phyloP scores from a whole-genome alignment of 2,329 filamentous ascomycete species.

The Alternaria infectoria region DNA sequence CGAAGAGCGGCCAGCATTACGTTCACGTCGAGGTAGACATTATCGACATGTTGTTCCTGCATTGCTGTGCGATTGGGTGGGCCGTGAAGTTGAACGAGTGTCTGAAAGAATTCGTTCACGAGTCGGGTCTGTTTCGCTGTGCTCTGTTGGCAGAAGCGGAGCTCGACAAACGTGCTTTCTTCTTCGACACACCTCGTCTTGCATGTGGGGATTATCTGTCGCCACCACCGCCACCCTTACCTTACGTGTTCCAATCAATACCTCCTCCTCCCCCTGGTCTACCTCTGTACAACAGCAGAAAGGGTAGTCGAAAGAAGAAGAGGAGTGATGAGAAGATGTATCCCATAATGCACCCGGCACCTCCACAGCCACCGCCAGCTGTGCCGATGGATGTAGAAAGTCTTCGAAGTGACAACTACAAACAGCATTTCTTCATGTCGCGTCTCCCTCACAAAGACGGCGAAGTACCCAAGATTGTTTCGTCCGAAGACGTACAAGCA shows the following conservation, averaged over 20 bases:
- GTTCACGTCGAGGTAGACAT: conserved; percentile 36
- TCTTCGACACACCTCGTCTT: conserved; percentile 10
- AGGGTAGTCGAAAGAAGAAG: neutral
- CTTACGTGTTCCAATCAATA: neutral
- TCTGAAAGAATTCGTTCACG: conserved; percentile 6
- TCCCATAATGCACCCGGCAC: neutral
- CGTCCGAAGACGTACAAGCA: conserved; percentile 22
- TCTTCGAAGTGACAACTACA: conserved; percentile 19
- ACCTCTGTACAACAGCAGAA: neutral
- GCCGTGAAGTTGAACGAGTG: conserved; percentile 25
- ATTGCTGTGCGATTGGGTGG: conserved; percentile 30
- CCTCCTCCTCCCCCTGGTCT: neutral
- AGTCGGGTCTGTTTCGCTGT: conserved; percentile 3
- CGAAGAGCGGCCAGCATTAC: conserved; percentile 29
- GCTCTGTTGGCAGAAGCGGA: conserved; percentile 9
- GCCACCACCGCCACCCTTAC: neutral
- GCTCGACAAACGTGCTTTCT: conserved; percentile 25
- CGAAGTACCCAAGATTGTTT: neutral
- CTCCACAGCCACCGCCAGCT: neutral
- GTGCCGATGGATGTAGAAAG: conserved; percentile 10
- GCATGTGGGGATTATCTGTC: neutral
- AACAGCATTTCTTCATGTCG: conserved; percentile 33
- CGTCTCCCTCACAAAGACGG: conserved; percentile 25
- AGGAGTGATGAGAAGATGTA: neutral
- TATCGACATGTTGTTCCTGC: conserved; percentile 37